These are phyloP conservation scores for Ophiocordyceps camponoti-leonardi DNA, from an alignment of 2,329 filamentous ascomycete genomes.

Conservation along the genomic window DNA sequence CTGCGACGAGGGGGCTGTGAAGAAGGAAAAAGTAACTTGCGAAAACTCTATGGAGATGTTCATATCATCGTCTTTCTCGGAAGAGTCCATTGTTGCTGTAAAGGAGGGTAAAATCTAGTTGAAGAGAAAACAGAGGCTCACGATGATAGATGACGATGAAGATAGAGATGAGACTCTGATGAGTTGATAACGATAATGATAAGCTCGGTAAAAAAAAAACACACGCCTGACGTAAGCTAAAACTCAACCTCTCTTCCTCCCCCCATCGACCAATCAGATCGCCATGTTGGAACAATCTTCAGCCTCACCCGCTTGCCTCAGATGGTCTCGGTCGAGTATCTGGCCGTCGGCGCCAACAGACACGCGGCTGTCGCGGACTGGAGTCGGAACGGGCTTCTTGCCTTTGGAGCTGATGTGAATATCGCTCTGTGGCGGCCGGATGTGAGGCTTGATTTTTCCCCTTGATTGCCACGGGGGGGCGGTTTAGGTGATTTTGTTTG, in stretches of 20 bases:
- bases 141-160: neutral
- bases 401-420: constrained; percentile 79
- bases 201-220: no score
- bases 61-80: constrained; percentile 17
- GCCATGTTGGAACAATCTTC: constrained; percentile 15
- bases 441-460: constrained; percentile 31
- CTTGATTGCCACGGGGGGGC: no score
- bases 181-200: no score
- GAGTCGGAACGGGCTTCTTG: constrained; percentile 56
- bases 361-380: constrained; percentile 85
- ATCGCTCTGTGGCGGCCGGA: constrained; percentile 74
- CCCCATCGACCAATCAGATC: constrained; percentile 18
- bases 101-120: no score
- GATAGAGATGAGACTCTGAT: neutral
- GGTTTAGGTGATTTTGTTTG: no score
- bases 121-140: neutral
- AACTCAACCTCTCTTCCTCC: constrained; percentile 6
- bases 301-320: constrained; percentile 17
- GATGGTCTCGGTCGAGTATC: constrained; percentile 26
- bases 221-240: constrained; percentile 1
- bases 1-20: neutral
- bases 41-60: constrained; percentile 57
- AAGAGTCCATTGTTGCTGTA: constrained; percentile 3
- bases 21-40: constrained; percentile 14
- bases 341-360: constrained; percentile 75